A percentile compares a stretch with the other conserved stretches of the same genome.
These are phyloP conservation scores for Ascochyta koolunga DNA, from an alignment of 2,329 filamentous ascomycete genomes.

Conservation along the genomic window DNA sequence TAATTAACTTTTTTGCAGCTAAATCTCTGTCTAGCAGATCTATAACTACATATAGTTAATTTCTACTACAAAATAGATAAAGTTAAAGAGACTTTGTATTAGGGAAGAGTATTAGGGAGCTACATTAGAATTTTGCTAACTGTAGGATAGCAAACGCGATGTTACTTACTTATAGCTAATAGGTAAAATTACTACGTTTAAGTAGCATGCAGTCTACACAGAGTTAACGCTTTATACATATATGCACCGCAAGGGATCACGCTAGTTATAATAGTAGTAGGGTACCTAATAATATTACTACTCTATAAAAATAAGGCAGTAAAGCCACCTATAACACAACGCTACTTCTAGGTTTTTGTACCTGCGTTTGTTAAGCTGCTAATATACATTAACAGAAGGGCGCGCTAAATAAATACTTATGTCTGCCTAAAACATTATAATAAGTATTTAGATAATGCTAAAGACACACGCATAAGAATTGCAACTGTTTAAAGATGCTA, in stretches of 20 bases:
- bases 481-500: too few species aligned
- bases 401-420: too few species aligned
- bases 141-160: background rate
- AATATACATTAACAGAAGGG: too few species aligned
- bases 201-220: slow-evolving; percentile 1
- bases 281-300: slow-evolving; percentile 7
- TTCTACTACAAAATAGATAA: background rate
- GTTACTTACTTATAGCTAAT: background rate
- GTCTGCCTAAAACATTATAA: background rate
- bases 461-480: background rate
- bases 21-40: slow-evolving; percentile 10
- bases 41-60: background rate
- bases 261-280: slow-evolving; percentile 10
- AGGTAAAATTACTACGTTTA: slow-evolving; percentile 2
- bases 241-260: slow-evolving; percentile 8
- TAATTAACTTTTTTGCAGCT: slow-evolving; percentile 7
- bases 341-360: too few species aligned
- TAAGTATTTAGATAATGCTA: background rate
- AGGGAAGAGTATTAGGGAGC: background rate
- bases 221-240: slow-evolving; percentile 10
- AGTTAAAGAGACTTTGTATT: too few species aligned
- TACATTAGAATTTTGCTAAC: background rate
- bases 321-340: background rate
- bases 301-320: background rate
- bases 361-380: too few species aligned